Percentiles rank a stretch among this genome's conserved stretches.
phyloP scores from a whole-genome alignment of 2,329 filamentous ascomycete species.

The Talaromyces verruculosus region DNA sequence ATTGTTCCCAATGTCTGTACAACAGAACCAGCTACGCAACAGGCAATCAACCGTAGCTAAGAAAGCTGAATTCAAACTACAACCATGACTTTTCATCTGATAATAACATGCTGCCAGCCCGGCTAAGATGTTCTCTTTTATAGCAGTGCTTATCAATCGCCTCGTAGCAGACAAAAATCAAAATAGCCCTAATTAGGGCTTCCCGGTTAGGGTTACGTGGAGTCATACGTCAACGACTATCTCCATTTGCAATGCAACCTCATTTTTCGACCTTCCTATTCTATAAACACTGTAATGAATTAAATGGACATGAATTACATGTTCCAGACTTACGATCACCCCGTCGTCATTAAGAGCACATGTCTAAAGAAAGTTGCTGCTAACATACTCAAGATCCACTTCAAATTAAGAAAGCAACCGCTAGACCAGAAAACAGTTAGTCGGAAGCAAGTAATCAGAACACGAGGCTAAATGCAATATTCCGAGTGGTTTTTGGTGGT shows the following conservation, averaged over 20 bases:
- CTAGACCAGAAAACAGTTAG: slow-evolving; percentile 1
- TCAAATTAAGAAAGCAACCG: background rate
- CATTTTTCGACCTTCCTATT: background rate
- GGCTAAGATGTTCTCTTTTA: background rate
- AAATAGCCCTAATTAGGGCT: background rate
- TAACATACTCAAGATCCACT: background rate
- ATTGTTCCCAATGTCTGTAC: too few species aligned
- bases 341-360: background rate
- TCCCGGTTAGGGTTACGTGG: background rate
- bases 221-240: slow-evolving; percentile 10
- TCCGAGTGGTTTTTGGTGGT: slow-evolving; percentile 13
- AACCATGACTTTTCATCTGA: background rate
- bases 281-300: background rate
- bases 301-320: too few species aligned
- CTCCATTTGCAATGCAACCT: background rate
- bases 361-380: background rate
- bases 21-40: background rate
- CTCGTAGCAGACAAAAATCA: background rate
- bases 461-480: background rate
- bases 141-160: background rate
- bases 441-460: background rate
- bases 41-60: background rate
- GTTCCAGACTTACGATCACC: background rate
- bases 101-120: background rate
- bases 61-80: background rate